phyloP scores from a whole-genome alignment of 495 filamentous ascomycete species.

The Evernia prunastri region DNA sequence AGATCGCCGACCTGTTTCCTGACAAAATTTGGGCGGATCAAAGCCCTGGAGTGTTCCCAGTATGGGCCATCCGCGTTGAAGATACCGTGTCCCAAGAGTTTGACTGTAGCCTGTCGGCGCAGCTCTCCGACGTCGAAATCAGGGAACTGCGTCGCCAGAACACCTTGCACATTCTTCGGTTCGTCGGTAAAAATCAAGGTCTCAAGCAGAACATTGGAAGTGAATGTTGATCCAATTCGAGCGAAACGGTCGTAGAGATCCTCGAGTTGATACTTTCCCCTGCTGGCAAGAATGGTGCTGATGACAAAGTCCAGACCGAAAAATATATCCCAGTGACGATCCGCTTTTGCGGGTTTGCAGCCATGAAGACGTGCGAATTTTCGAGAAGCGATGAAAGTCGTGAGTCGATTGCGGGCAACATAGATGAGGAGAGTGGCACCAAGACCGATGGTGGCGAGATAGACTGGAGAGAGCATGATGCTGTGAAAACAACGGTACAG shows the following conservation, averaged over 20 bases:
- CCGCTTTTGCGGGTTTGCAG: slow-evolving; percentile 15
- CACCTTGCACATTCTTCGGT: slow-evolving; percentile 62
- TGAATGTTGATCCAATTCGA: slow-evolving; percentile 26
- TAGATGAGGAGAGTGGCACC: not conserved
- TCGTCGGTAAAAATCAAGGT: slow-evolving; percentile 44
- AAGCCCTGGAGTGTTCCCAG: slow-evolving; percentile 37
- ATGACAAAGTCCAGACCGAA: slow-evolving; percentile 26
- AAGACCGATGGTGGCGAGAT: not conserved
- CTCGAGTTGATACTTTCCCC: slow-evolving; percentile 33
- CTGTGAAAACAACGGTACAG: not conserved
- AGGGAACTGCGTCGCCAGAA: slow-evolving; percentile 62
- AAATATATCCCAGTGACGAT: slow-evolving; percentile 20
- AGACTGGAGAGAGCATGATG: not conserved
- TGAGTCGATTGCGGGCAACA: not conserved
- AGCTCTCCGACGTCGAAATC: slow-evolving; percentile 46
- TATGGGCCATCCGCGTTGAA: slow-evolving; percentile 36
- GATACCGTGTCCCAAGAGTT: slow-evolving; percentile 36
- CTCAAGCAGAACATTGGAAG: slow-evolving; percentile 22
- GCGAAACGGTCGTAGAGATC: slow-evolving; percentile 29
- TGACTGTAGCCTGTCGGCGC: slow-evolving; percentile 18
- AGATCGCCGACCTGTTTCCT: slow-evolving; percentile 32
- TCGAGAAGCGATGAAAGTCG: not conserved
- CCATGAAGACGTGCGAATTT: slow-evolving; percentile 16
- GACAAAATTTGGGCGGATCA: slow-evolving; percentile 38
- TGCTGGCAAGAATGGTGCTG: slow-evolving; percentile 30